A percentile compares a stretch with the other conserved stretches of the same genome.
phyloP scores from a whole-genome alignment of 441 rosid species.

The Croton setiger region DNA sequence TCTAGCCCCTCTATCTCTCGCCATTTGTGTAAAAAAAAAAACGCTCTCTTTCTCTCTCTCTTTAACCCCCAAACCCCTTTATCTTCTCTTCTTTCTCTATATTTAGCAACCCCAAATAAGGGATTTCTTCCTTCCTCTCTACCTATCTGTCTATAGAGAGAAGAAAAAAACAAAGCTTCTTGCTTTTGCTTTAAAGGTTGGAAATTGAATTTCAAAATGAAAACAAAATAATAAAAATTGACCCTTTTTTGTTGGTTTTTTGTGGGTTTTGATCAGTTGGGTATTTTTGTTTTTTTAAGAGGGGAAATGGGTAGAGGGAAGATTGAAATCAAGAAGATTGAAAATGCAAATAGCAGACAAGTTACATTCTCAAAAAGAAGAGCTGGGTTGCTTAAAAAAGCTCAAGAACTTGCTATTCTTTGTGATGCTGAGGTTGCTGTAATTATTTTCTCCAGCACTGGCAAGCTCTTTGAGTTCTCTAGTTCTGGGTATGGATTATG shows the following conservation, averaged over 20 bases:
- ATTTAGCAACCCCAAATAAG: conserved; percentile 42
- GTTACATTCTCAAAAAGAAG: conserved; percentile 97
- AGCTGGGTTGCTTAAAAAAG: conserved; percentile 86
- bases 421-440: conserved; percentile 97
- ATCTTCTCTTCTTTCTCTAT: conserved; percentile 32
- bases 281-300: conserved; percentile 8
- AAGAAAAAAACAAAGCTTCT: conserved; percentile 9
- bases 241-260: background rate
- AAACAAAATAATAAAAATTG: background rate
- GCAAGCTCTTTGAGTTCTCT: conserved; percentile 87
- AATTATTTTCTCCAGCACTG: conserved; percentile 86
- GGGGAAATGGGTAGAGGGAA: conserved; percentile 83
- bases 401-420: conserved; percentile 87
- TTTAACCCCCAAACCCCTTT: conserved; percentile 21
- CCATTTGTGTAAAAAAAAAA: conserved; percentile 39
- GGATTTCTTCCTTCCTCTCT: conserved; percentile 10
- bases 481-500: conserved; percentile 63
- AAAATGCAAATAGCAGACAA: conserved; percentile 91
- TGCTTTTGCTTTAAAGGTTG: background rate
- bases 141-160: background rate
- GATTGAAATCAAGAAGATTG: conserved; percentile 93
- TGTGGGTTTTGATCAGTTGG: conserved; percentile 25
- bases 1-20: conserved; percentile 32
- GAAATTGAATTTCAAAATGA: background rate
- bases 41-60: conserved; percentile 25